phyloP scores from a whole-genome alignment of 2,329 filamentous ascomycete genomes.

The Venturia effusa region DNA sequence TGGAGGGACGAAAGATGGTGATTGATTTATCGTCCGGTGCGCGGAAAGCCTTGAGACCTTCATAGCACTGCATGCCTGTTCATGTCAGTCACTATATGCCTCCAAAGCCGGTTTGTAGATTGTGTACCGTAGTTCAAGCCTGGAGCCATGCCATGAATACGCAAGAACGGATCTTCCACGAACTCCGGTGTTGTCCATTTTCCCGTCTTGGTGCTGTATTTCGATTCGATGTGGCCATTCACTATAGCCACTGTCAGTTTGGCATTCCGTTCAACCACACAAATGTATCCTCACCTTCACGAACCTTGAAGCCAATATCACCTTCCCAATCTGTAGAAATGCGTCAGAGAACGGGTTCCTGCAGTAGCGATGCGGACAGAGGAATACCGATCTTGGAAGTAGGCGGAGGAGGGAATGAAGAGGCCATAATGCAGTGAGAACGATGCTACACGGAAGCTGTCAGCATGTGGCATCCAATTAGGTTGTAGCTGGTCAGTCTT shows the following conservation, averaged over 20 bases:
- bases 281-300: conserved; percentile 8
- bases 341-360: conserved; percentile 2
- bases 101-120: not conserved
- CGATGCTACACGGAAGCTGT: not conserved
- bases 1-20: conserved; percentile 76
- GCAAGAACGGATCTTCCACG: conserved; percentile 72
- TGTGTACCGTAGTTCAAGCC: conserved; percentile 70
- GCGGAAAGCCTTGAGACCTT: conserved; percentile 96
- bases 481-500: not conserved
- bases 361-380: not conserved
- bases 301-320: conserved; percentile 12
- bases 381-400: conserved; percentile 12
- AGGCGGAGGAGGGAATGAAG: conserved; percentile 12
- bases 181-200: conserved; percentile 72
- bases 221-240: conserved; percentile 86
- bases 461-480: not conserved
- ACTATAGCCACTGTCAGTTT: conserved; percentile 38
- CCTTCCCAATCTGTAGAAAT: conserved; percentile 10
- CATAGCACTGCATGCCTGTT: conserved; percentile 77
- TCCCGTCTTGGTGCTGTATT: conserved; percentile 63
- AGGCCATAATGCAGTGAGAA: not conserved
- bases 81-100: not conserved
- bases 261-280: not conserved
- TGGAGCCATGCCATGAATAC: conserved; percentile 89
- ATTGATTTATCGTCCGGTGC: conserved; percentile 57